Evolutionary conservation across 2,329 filamentous ascomycete genomes (phyloP), one percentile per base, ranked within the genome.

Genomic region (Penicillium vulpinum): DNA sequence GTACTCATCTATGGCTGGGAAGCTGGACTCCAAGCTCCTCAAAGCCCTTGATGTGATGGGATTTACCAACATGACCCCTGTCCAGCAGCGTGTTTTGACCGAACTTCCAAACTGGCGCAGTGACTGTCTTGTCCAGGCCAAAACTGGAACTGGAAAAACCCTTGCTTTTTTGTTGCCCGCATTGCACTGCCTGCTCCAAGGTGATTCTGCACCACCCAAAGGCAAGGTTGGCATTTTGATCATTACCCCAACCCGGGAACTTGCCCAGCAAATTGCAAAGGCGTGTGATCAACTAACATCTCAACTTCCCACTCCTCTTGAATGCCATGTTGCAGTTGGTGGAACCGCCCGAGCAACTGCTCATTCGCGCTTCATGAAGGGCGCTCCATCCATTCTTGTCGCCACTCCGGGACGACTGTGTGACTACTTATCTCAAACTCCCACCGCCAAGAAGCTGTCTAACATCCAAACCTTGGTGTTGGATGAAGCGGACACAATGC

Each of bases 51-150:
- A 67, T 10, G 68, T 70, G 54, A 68, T 71, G 67, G 67, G 65
- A 0, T 74, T 75, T 51, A 60, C 66, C n/a, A 61, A 55, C 62
- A 82, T 83, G 81, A 80, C 79, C 7, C 80, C 81, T 3, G 82
- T 84, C 13, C 82, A 84, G 62, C 76, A 81, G 49, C 80, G 79
- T 65, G 80, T 83, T 6, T 70, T 84, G 54, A 78, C 73, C 3
- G 77, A 82, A 58, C 73, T 84, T 26, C 80, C 81, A 8, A 73
- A 68, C 38, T 77, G 78, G 67, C 75, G 74, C 38, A 77, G 77
- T 45, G 81, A 84, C 64, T 83, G 81, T 59, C 76, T 84, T 33
- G 83, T 83, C 31, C 81, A 83, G 60, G 78, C 78, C 33, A 80
- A 79, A 62, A 81, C 79, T 0, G 79, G 79, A 5, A 81, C 79